Evolutionary conservation across 1,284 basidiomycete species (phyloP), one percentile per base, ranked within the genome.

Genomic region (Lentinula novae-zelandiae): DNA sequence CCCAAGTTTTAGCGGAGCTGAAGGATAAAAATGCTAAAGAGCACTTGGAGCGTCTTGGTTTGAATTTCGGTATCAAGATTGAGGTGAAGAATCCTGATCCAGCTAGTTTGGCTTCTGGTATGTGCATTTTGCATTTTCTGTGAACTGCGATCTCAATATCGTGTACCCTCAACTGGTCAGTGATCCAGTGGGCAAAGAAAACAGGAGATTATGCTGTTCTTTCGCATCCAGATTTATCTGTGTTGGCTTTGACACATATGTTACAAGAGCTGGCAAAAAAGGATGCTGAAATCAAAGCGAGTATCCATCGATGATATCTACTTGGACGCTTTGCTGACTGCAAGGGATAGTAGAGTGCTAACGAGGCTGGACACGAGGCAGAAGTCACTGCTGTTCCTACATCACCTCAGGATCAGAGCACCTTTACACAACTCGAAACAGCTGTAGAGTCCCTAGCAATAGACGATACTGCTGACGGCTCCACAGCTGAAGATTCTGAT

Each of bases 171-270:
- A 13, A 20, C 49, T 53, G 5, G 62, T 53, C 61, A 93, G 97
- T 96, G 8, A 92, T 92, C 56, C 89, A 91, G 64, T 92, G 90
- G 75, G 93, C 97, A 3, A 96, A 94, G 80, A 93, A 94, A 80
- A 98, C 96, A 0, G 97, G 97, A 75, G 97, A 99, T 75, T 96
- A 95, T 71, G 82, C 93, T 39, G 96, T 96, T 51, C 82, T 99
- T 36, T 98, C 95, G 8, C 83, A 89, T 69, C 85, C 96, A 15
- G 97, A 99, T 86, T 74, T 99, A 61, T 89, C 91, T 65, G 89
- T 99, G 44, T 78, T 99, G 51, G 97, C 97, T 0, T 78, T 99
- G 66, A 94, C 95, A 0, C 90, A 93, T 71, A 84, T 89, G 51
- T 76, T 96, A 60, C 88, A 82, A 63, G 73, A 79, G 86, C 76